Percentiles rank a stretch among this genome's conserved stretches.
Conservation (phyloP, 2,329 filamentous ascomycete species). For the Biscogniauxia sp. region DNA sequence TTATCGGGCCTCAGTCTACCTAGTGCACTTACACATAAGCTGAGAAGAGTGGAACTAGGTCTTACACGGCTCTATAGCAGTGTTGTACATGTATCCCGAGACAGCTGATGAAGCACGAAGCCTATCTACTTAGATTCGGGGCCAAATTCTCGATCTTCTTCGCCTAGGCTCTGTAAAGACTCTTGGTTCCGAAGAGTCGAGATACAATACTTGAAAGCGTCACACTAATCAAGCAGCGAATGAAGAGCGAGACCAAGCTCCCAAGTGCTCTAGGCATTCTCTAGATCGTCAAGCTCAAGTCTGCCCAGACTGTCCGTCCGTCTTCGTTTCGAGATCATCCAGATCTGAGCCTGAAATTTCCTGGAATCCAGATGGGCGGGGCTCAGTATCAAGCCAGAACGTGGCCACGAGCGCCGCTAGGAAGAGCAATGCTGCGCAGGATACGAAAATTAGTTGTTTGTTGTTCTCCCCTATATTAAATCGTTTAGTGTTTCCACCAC, state of each 20-base stretch:
- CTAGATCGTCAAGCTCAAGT: not conserved
- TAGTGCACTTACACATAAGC: not conserved
- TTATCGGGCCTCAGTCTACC: too few relatives aligned
- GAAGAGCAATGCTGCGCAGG: slow-evolving; percentile 23
- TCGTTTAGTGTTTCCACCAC: not conserved
- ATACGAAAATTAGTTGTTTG: slow-evolving; percentile 20
- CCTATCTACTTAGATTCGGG: not conserved
- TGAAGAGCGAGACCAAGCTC: too few relatives aligned
- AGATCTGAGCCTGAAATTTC: slow-evolving; percentile 7
- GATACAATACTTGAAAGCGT: too few relatives aligned
- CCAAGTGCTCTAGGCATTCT: too few relatives aligned
- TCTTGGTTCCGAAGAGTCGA: too few relatives aligned
- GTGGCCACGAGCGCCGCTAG: slow-evolving; percentile 18
- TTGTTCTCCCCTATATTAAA: slow-evolving; percentile 13
- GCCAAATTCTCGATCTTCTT: too few relatives aligned
- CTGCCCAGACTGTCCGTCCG: not conserved
- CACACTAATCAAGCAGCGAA: too few relatives aligned
- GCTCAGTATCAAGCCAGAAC: not conserved
- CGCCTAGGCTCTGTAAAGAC: too few relatives aligned
- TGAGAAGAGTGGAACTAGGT: not conserved
- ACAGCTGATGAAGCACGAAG: not conserved
- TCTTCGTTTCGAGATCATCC: not conserved
- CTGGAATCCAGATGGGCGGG: slow-evolving; percentile 4
- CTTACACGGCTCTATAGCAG: not conserved
- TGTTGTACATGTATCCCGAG: not conserved